These are phyloP conservation scores for Eucalyptus sideroxylon DNA, from an alignment of 345 rosid genomes.

Conservation along the genomic window DNA sequence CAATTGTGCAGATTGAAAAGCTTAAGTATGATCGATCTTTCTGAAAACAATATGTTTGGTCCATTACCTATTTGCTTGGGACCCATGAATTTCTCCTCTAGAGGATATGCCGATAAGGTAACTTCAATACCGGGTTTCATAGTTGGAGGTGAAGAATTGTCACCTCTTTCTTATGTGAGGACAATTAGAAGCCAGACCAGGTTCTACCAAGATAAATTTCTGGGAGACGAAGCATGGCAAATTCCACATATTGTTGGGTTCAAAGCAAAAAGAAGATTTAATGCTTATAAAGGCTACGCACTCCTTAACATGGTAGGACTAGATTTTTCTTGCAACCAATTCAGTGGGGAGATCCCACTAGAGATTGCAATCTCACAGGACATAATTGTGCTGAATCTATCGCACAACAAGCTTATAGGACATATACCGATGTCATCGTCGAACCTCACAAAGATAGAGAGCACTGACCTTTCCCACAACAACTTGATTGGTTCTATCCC, in stretches of 20 bases:
- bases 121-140: fast-evolving
- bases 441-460: not conserved
- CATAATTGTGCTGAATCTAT: fast-evolving
- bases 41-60: fast-evolving
- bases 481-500: not conserved
- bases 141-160: fast-evolving
- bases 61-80: not conserved
- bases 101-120: too few species aligned
- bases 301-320: not conserved
- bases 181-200: not conserved
- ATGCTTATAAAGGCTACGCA: not conserved
- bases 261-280: not conserved
- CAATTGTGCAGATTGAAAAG: not conserved
- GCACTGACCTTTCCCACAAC: not conserved
- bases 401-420: not conserved
- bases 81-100: too few species aligned
- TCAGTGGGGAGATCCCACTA: not conserved
- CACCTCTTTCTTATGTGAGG: not conserved
- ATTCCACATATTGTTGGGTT: not conserved
- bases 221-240: fast-evolving
- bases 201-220: not conserved
- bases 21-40: not conserved
- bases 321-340: not conserved
- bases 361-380: not conserved
- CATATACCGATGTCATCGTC: not conserved